Base-by-base conservation (phyloP, 768 basidiomycete species). In the Trametes punicea region DNA sequence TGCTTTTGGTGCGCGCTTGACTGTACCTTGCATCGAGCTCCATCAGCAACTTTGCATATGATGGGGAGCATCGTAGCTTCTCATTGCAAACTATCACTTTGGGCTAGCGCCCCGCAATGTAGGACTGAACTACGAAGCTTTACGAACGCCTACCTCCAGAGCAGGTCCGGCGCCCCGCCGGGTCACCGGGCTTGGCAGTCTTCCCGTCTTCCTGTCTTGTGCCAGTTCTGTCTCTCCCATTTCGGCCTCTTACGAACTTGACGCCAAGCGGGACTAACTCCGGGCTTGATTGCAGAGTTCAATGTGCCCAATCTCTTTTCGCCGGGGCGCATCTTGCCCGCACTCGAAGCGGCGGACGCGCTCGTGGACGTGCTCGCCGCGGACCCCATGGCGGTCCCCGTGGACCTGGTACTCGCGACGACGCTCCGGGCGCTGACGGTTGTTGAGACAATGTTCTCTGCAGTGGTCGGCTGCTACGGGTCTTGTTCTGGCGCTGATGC, bases 311-410 rank as follows among this genome's bases (percentile, higher is more conserved):
- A n/a, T n/a, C n/a, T n/a, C n/a, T n/a, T n/a, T 15, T 21, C 44
- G 25, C 34, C 44, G 6, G 18, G n/a, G 25, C 42, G 44, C 34
- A 20, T 53, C 41, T 45, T 18, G 42, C 11, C 15, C 42, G 51
- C 51, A 15, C 25, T 54, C 23, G 44, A 54, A 15, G 44, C 52
- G 33, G 52, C 52, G 15, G 52, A 54, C 52, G 45, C 52, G 18
- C 52, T 54, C 5, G 26, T 54, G 4, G 52, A 30, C 20, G 6
- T 46, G 26, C 52, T 54, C 18, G 26, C 44, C 42, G 52, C 52
- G 52, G 44, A 54, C 9, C 10, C 52, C 25, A 23, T 27, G 26
- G 25, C 52, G 18, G 34, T 46, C n/a, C 21, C 52, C 9, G 44
- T 44, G 16, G 52, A 54, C 36, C 44, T 54, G 20, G 26, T 46